phyloP scores from a whole-genome alignment of 2,329 filamentous ascomycete species.

The Talaromyces marneffei region DNA sequence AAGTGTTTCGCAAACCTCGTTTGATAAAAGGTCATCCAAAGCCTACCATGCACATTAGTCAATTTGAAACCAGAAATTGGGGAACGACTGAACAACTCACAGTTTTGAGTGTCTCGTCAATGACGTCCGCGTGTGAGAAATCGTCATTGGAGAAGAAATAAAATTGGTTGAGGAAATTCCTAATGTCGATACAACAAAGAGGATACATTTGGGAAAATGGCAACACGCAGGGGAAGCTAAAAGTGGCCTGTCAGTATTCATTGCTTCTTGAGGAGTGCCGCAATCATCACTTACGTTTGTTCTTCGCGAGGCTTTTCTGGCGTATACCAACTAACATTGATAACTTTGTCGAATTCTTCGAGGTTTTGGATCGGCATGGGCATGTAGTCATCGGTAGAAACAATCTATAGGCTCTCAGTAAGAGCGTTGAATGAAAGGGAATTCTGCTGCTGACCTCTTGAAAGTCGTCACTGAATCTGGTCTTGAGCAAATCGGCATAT shows the following conservation, averaged over 20 bases:
- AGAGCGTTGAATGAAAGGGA: too few relatives aligned
- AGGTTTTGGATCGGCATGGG: constrained; percentile 90
- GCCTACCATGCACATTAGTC: constrained; percentile 49
- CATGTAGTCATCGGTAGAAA: constrained; percentile 97
- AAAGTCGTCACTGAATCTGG: constrained; percentile 90
- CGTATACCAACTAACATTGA: constrained; percentile 93
- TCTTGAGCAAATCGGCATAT: constrained; percentile 86
- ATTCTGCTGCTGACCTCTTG: constrained; percentile 58
- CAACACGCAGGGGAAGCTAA: constrained; percentile 83
- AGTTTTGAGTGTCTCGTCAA: constrained; percentile 82
- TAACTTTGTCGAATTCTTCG: constrained; percentile 92
- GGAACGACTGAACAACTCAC: constrained; percentile 40
- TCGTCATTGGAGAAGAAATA: constrained; percentile 97
- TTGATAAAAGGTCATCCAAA: constrained; percentile 87
- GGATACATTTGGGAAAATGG: constrained; percentile 99
- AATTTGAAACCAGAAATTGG: constrained; percentile 4
- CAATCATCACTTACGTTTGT: constrained; percentile 54
- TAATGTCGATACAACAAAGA: constrained; percentile 93
- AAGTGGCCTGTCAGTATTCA: constrained; percentile 19
- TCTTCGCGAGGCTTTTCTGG: constrained; percentile 73
- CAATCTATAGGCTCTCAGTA: constrained; percentile 43
- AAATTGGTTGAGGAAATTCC: constrained; percentile 96
- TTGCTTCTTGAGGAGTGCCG: constrained; percentile 1
- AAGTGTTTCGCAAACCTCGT: constrained; percentile 85
- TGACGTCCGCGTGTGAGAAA: constrained; percentile 81